Base-by-base conservation (phyloP, 2,329 filamentous ascomycete species). In the Ophiostoma himal-ulmi region DNA sequence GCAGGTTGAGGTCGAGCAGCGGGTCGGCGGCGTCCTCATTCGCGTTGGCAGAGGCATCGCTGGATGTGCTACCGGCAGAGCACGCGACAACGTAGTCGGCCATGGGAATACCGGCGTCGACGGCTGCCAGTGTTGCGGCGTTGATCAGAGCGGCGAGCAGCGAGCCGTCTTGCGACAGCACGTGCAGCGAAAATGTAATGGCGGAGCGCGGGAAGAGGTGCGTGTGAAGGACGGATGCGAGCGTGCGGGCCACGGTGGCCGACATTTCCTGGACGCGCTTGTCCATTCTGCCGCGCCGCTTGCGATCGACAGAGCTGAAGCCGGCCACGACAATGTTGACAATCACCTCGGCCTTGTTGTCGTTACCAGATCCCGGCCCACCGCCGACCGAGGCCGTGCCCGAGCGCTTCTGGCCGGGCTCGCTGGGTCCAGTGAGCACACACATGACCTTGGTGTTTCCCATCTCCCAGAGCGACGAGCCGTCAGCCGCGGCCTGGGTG, bases 381-480 rank as follows among this genome's bases (percentile, higher is more conserved):
- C 72, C 75, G 2, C 74, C 76, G 5, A 44, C 67, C 4, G 54
- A 41, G 13, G 67, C 36, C 1, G 66, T 70, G 48, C 73, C 74
- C 20, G 75, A 76, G 62, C 76, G 81, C 34, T 76, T 76, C 69
- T 81, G 81, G 7, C 77, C 77, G 10, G 79, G 85, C 80, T 99
- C 95, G 52, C 87, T 88, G 0, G 95, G 95, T 0, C 95, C 95
- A 1, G 89, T 88, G 67, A 99, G 89, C 34, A 94, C 93, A 81
- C 94, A 97, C 81, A 98, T 92, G 75, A 99, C 90, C 78, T 97
- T 95, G 30, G 95, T 99, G 81, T 98, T 96, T 76, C 95, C 95
- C 90, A 96, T 96, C 78, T 97, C 93, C 71, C 98, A 88, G 80
- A 97, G 97, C 73, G 91, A 92, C 64, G 92, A 96, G 48, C 95